These are phyloP conservation scores for Stachybotrys chlorohalonatus DNA, from an alignment of 2,329 filamentous ascomycete genomes.

Conservation along the genomic window DNA sequence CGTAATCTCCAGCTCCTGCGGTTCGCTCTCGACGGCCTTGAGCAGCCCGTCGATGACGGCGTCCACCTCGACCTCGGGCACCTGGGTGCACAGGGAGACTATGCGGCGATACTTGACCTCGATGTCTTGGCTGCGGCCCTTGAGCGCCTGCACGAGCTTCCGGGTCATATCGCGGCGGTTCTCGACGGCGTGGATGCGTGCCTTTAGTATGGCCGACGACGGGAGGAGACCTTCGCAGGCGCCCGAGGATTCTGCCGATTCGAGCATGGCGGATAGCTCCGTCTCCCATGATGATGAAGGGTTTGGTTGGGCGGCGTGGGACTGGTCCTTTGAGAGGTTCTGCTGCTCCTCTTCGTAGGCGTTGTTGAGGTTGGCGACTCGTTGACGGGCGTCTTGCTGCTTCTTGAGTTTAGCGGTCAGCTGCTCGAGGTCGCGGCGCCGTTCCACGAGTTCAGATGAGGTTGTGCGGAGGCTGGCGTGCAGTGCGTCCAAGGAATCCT, in stretches of 20 bases:
- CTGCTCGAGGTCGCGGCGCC: conserved; percentile 63
- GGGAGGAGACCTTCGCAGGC: conserved; percentile 40
- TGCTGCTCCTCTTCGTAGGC: conserved; percentile 63
- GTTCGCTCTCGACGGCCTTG: conserved; percentile 83
- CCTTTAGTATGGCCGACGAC: conserved; percentile 50
- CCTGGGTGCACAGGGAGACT: conserved; percentile 76
- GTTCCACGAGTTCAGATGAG: conserved; percentile 68
- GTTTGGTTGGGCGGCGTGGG: conserved; percentile 30
- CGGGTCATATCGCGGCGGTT: conserved; percentile 58
- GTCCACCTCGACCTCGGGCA: conserved; percentile 72
- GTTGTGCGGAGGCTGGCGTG: conserved; percentile 74
- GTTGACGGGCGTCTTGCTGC: conserved; percentile 58
- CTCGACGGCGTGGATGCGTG: conserved; percentile 61
- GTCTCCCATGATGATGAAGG: conserved; percentile 43
- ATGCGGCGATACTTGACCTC: conserved; percentile 84
- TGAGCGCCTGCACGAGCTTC: conserved; percentile 60
- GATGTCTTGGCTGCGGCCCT: conserved; percentile 71
- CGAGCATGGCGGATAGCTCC: conserved; percentile 39
- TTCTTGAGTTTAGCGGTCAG: conserved; percentile 56
- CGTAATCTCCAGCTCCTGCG: conserved; percentile 63
- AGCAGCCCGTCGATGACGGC: conserved; percentile 69
- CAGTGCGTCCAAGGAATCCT: conserved; percentile 71
- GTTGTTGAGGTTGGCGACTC: conserved; percentile 67
- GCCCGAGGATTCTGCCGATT: conserved; percentile 25
- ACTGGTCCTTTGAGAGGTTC: conserved; percentile 32